Percentiles rank a stretch among this genome's conserved stretches.
phyloP scores from a whole-genome alignment of 768 basidiomycete species.

The Boletellus ananas region DNA sequence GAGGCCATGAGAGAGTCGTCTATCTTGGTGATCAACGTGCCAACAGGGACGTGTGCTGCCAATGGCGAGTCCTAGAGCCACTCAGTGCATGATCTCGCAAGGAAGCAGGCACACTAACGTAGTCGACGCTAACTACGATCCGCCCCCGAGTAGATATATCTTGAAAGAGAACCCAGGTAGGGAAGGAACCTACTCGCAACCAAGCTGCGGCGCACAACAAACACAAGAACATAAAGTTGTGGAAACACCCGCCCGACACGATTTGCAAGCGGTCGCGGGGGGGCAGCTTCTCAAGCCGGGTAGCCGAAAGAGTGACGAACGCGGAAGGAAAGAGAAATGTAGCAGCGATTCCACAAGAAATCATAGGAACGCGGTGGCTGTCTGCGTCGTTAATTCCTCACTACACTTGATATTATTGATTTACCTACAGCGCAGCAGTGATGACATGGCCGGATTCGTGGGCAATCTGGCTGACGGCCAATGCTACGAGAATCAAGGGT shows the following conservation, averaged over 20 bases:
- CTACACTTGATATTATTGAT: not conserved
- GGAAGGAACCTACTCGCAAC: conserved; percentile 24
- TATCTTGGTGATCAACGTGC: conserved; percentile 57
- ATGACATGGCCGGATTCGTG: conserved; percentile 83
- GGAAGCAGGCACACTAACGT: conserved; percentile 38
- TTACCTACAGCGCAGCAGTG: conserved; percentile 65
- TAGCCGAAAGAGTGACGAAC: conserved; percentile 59
- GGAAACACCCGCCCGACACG: conserved; percentile 70
- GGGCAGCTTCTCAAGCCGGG: conserved; percentile 37
- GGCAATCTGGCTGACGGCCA: conserved; percentile 62
- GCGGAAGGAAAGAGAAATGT: conserved; percentile 67
- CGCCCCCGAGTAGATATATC: conserved; percentile 51
- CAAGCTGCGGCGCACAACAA: conserved; percentile 39
- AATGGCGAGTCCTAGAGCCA: conserved; percentile 56
- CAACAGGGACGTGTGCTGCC: conserved; percentile 48
- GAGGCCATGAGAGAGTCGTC: conserved; percentile 55
- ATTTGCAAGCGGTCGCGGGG: conserved; percentile 51
- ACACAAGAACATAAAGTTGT: conserved; percentile 65
- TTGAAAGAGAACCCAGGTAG: conserved; percentile 42
- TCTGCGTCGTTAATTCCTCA: not conserved
- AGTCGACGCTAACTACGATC: conserved; percentile 51
- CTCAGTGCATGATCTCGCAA: conserved; percentile 3
- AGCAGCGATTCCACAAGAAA: conserved; percentile 58
- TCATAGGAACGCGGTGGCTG: conserved; percentile 64
- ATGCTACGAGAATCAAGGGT: conserved; percentile 57